These are phyloP conservation scores for Cyclotella distinguenda DNA, from an alignment of 108 stramenopile species.

Conservation along the genomic window DNA sequence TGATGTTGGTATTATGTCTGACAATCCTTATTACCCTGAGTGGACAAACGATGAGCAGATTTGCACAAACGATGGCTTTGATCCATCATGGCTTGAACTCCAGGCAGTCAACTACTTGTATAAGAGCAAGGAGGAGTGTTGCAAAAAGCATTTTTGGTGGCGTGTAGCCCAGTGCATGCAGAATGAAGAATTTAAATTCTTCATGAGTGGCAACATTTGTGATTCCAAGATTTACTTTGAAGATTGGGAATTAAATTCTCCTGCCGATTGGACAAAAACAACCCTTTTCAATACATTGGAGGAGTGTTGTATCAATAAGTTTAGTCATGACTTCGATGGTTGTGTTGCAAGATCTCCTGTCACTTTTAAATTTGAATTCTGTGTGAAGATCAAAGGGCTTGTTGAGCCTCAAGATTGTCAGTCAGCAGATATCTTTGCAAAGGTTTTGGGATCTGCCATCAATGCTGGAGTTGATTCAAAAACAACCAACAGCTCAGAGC, in stretches of 20 bases:
- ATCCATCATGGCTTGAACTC: constrained; percentile 36
- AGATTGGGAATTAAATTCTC: constrained; percentile 44
- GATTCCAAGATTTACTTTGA: constrained; percentile 45
- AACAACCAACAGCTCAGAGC: not conserved
- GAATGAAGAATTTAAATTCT: constrained; percentile 50
- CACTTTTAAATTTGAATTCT: constrained; percentile 48
- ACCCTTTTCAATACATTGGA: constrained; percentile 36
- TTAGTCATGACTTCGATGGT: constrained; percentile 35
- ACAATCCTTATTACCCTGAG: constrained; percentile 43
- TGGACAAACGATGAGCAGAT: constrained; percentile 40
- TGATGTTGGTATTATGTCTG: constrained; percentile 45
- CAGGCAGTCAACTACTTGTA: constrained; percentile 41
- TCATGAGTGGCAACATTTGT: constrained; percentile 30
- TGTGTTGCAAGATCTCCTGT: constrained; percentile 36
- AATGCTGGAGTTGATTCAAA: constrained; percentile 19
- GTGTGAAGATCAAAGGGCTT: constrained; percentile 36
- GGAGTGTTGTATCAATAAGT: constrained; percentile 33
- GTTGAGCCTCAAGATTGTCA: constrained; percentile 39
- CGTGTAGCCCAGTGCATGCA: constrained; percentile 46
- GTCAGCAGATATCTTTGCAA: constrained; percentile 38
- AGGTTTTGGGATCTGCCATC: constrained; percentile 40
- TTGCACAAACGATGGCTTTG: constrained; percentile 48
- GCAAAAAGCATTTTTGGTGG: constrained; percentile 48
- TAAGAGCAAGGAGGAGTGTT: constrained; percentile 42
- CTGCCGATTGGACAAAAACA: constrained; percentile 44